A percentile compares a stretch with the other conserved stretches of the same genome.
These are phyloP conservation scores for Anethum foeniculum DNA, from an alignment of 140 eudicot genomes.

Conservation along the genomic window DNA sequence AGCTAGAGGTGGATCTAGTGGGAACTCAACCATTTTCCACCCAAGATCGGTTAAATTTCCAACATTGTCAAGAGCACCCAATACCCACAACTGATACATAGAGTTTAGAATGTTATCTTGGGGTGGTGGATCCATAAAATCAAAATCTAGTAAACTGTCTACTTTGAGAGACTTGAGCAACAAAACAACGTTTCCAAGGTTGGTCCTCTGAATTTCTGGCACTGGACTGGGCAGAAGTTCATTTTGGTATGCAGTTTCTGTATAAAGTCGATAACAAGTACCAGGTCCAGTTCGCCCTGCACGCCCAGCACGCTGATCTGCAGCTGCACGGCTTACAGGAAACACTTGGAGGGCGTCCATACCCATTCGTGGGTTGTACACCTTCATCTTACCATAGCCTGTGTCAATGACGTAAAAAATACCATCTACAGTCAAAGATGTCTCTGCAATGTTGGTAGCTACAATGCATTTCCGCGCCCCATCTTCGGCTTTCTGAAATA, in stretches of 20 bases:
- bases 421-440: constrained; percentile 68
- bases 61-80: constrained; percentile 72
- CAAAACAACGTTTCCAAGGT: constrained; percentile 78
- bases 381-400: constrained; percentile 87
- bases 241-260: constrained; percentile 70
- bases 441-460: constrained; percentile 77
- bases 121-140: constrained; percentile 98
- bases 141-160: constrained; percentile 73
- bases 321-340: constrained; percentile 88
- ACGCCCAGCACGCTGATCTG: constrained; percentile 94
- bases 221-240: constrained; percentile 84
- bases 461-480: constrained; percentile 76
- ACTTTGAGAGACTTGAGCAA: constrained; percentile 74
- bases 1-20: constrained; percentile 78
- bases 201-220: constrained; percentile 85
- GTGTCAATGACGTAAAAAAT: constrained; percentile 80
- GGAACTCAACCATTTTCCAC: constrained; percentile 92
- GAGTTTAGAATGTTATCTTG: constrained; percentile 89
- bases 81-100: constrained; percentile 87
- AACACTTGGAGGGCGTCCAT: constrained; percentile 95
- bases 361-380: constrained; percentile 93
- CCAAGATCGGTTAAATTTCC: constrained; percentile 71
- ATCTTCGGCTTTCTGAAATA: constrained; percentile 58
- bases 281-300: constrained; percentile 99
- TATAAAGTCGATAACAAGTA: constrained; percentile 75